A percentile compares a stretch with the other conserved stretches of the same genome.
Conservation (phyloP, 148 eudicot species). For the Rhododendron ovatum region DNA sequence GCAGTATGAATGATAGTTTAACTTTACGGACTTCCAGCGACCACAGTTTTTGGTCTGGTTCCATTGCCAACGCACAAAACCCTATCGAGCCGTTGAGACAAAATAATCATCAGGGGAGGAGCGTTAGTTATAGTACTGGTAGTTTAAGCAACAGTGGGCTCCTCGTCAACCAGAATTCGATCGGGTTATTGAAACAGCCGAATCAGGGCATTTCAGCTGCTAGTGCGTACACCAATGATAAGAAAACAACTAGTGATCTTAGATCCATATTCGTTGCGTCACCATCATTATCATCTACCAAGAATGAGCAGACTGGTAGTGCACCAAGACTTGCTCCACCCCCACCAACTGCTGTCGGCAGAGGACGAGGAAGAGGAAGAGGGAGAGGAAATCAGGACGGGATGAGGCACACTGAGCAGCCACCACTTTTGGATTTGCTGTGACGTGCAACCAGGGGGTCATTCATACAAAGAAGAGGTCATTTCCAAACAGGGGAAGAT, state of each 20-base stretch:
- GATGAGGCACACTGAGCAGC: conserved; percentile 51
- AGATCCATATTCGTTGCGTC: conserved; percentile 59
- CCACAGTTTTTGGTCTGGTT: conserved; percentile 36
- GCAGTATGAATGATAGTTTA: conserved; percentile 20
- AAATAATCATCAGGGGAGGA: conserved; percentile 34
- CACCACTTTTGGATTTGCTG: conserved; percentile 85
- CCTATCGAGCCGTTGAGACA: conserved; percentile 33
- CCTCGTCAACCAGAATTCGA: conserved; percentile 31
- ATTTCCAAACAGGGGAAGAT: neutral
- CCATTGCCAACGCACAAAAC: conserved; percentile 22
- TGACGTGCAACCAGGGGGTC: conserved; percentile 14
- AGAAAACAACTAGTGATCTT: conserved; percentile 38
- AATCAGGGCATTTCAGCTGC: conserved; percentile 37
- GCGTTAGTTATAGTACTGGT: conserved; percentile 21
- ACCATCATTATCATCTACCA: conserved; percentile 34
- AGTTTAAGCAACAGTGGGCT: conserved; percentile 27
- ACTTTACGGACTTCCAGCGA: conserved; percentile 25
- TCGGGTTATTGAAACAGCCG: conserved; percentile 54
- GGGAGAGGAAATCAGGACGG: conserved; percentile 71
- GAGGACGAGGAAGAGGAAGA: conserved; percentile 56
- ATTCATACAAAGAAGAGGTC: neutral
- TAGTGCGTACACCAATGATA: conserved; percentile 21
- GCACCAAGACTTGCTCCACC: conserved; percentile 92
- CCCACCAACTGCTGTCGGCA: conserved; percentile 72
- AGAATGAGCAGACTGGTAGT: conserved; percentile 33